Evolutionary conservation across 2,329 filamentous ascomycete genomes (phyloP).

Genomic region (Colletotrichum sp.): DNA sequence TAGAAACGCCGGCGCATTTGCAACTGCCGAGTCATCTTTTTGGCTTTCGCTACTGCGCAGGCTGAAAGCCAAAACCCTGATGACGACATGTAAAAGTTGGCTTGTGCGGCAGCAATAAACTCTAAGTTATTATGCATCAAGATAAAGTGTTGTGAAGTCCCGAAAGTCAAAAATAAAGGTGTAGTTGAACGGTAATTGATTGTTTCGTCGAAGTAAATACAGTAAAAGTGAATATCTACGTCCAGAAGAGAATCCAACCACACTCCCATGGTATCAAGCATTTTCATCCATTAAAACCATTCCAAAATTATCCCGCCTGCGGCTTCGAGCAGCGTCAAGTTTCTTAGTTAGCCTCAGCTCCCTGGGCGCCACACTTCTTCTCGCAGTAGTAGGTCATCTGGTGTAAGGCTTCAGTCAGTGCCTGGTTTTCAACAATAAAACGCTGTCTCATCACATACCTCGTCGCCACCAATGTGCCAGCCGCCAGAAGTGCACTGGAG

Average conservation of each 20-base stretch:
- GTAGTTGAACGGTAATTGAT: neutral
- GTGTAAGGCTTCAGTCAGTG: neutral
- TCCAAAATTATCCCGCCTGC: neutral
- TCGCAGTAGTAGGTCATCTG: slow-evolving; percentile 23
- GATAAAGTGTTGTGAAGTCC: neutral
- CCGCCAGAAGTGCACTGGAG: slow-evolving; percentile 11
- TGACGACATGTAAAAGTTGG: neutral
- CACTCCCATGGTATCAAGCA: neutral
- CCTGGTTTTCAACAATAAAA: neutral
- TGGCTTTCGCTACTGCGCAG: neutral
- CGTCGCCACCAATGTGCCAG: slow-evolving; percentile 23
- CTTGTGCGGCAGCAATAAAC: neutral
- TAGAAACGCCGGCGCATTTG: neutral
- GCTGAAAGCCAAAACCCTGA: neutral
- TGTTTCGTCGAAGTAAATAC: neutral
- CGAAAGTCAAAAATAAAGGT: neutral
- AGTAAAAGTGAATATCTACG: neutral
- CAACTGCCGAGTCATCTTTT: neutral
- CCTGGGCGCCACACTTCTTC: slow-evolving; percentile 22
- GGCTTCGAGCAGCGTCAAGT: neutral
- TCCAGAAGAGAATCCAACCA: neutral
- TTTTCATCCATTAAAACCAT: neutral
- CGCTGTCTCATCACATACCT: neutral
- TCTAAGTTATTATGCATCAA: neutral
- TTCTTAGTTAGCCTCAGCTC: slow-evolving; percentile 16